Evolutionary conservation across 1,284 basidiomycete genomes (phyloP), one percentile per base, ranked within the genome.

Genomic region (Cutaneotrichosporon mucoides): DNA sequence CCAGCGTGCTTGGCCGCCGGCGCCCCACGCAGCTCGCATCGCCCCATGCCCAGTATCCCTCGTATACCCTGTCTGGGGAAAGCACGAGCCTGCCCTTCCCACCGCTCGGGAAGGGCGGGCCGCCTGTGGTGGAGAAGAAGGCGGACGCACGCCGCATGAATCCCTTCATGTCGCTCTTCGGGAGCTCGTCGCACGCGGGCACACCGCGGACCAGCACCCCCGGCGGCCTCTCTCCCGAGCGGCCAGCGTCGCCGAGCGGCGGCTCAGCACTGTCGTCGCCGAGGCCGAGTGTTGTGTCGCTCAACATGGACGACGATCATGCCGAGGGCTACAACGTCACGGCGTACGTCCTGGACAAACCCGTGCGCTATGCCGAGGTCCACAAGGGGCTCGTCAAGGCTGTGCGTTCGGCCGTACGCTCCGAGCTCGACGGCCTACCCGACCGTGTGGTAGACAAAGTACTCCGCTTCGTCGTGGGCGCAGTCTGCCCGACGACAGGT

Each of bases 401-500:
- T 0, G 72, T 90, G 15, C 82, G 83, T 53, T 76, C 75, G 0
- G 84, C 87, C 65, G 75, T 90, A 37, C 84, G 84, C 55, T 79
- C 82, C 3, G 79, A 80, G 1, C 66, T 81, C 83, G 55, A 76
- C 1, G 75, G 75, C 15, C 72, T 82, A 5, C 87, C 88, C 0
- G 73, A 80, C 2, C 89, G 87, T 84, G 81, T 88, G 2, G 73
- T 84, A 13, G 86, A 89, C 13, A 83, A 84, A 12, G 84, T 89
- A 3, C 57, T 70, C 51, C 71, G 71, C 59, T 69, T 76, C 1
- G 74, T 76, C 2, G 61, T 72, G 11, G 56, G 67, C 38, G 66
- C 57, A 44, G 61, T 67, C 24, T 71, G 63, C 40, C 65, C 64
- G 13, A 41, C 63, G 5, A 53, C 64, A 4, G 61, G 50, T 2